Percentiles rank a stretch among this genome's conserved stretches.
phyloP scores from a whole-genome alignment of 2,329 filamentous ascomycete species.

The Ophiostoma sp. region DNA sequence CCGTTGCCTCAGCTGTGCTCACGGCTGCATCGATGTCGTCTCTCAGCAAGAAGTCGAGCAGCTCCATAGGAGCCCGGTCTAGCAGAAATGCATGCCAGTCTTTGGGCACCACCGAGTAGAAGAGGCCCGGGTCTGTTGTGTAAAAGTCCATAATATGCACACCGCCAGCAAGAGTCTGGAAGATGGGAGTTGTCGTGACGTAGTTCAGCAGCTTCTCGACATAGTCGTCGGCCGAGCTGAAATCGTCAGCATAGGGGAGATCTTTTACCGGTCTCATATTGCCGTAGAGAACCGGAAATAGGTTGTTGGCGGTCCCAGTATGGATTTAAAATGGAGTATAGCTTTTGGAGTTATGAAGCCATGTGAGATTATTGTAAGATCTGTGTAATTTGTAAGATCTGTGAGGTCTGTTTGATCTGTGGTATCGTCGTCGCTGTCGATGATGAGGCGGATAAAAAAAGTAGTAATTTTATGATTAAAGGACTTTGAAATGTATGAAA shows the following conservation, averaged over 20 bases:
- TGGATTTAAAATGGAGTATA: too few relatives aligned
- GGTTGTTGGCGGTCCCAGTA: too few relatives aligned
- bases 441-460: too few relatives aligned
- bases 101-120: slow-evolving; percentile 66
- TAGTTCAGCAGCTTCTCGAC: slow-evolving; percentile 73
- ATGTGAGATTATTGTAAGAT: too few relatives aligned
- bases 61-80: slow-evolving; percentile 62
- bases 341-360: too few relatives aligned
- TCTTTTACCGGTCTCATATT: slow-evolving; percentile 31
- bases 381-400: too few relatives aligned
- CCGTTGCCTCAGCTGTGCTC: slow-evolving; percentile 23
- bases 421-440: too few relatives aligned
- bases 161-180: slow-evolving; percentile 90
- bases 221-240: slow-evolving; percentile 68
- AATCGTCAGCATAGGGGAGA: slow-evolving; percentile 67
- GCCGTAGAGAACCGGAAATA: too few relatives aligned
- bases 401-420: too few relatives aligned
- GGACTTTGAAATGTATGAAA: too few relatives aligned
- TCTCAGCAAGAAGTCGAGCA: slow-evolving; percentile 76
- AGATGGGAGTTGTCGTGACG: slow-evolving; percentile 64
- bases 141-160: slow-evolving; percentile 97
- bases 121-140: slow-evolving; percentile 77
- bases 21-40: slow-evolving; percentile 56
- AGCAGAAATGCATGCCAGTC: slow-evolving; percentile 81
- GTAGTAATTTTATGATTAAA: too few relatives aligned